phyloP scores from a whole-genome alignment of 2,329 filamentous ascomycete species.

The Orbilia ellipsospora region DNA sequence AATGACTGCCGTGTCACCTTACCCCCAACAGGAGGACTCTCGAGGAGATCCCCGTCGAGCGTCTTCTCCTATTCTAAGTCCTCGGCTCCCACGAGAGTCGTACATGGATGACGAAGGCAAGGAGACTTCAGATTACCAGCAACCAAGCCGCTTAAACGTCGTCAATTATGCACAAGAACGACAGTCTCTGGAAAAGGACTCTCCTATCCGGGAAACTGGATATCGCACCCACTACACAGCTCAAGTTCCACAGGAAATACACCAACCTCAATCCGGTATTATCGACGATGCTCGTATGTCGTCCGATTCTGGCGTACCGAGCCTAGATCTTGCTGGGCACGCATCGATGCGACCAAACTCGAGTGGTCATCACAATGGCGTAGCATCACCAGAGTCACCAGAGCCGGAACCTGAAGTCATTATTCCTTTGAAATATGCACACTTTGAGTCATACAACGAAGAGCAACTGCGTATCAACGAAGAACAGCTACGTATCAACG shows the following conservation, averaged over 20 bases:
- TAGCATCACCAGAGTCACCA: slow-evolving; percentile 7
- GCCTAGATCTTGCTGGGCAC: slow-evolving; percentile 37
- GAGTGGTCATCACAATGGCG: slow-evolving; percentile 20
- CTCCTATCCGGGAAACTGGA: slow-evolving; percentile 54
- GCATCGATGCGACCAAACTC: slow-evolving; percentile 32
- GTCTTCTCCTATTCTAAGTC: slow-evolving; percentile 53
- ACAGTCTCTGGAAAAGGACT: slow-evolving; percentile 47
- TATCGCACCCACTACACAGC: slow-evolving; percentile 54
- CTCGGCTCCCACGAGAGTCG: slow-evolving; percentile 43
- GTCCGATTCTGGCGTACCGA: slow-evolving; percentile 39
- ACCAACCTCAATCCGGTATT: slow-evolving; percentile 50
- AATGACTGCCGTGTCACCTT: slow-evolving; percentile 55
- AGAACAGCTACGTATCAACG: slow-evolving; percentile 48
- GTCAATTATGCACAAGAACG: slow-evolving; percentile 42
- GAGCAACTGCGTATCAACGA: slow-evolving; percentile 50
- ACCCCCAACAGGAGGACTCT: slow-evolving; percentile 36
- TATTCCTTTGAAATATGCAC: slow-evolving; percentile 50
- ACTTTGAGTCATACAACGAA: slow-evolving; percentile 50
- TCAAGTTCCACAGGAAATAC: slow-evolving; percentile 51
- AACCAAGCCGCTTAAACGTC: slow-evolving; percentile 49
- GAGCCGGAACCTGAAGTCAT: slow-evolving; percentile 42
- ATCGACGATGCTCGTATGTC: slow-evolving; percentile 52
- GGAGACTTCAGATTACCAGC: slow-evolving; percentile 38
- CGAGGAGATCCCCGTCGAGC: slow-evolving; percentile 38
- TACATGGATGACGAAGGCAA: slow-evolving; percentile 41